A percentile compares a stretch with the other conserved stretches of the same genome.
These are phyloP conservation scores for Xylaria intraflava DNA, from an alignment of 495 filamentous ascomycete species.

Conservation along the genomic window DNA sequence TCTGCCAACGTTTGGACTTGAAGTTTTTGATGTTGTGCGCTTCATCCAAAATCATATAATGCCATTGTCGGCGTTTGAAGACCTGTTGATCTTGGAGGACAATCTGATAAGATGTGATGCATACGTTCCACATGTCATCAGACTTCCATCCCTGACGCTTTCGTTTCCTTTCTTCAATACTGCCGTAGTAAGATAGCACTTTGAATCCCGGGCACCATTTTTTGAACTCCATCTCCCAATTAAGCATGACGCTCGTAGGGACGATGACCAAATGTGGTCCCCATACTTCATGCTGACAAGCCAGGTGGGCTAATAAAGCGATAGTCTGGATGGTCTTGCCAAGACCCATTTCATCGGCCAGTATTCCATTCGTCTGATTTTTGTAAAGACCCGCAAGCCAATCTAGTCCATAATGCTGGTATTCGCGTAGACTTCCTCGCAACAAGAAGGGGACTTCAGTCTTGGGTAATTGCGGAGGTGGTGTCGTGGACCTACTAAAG, in stretches of 20 bases:
- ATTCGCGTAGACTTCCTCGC: constrained; percentile 86
- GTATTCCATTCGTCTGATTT: constrained; percentile 91
- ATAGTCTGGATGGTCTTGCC: constrained; percentile 99
- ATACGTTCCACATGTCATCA: constrained; percentile 88
- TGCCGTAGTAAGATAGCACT: constrained; percentile 94
- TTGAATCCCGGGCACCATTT: constrained; percentile 99
- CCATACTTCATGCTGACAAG: constrained; percentile 87
- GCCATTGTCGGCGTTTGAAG: constrained; percentile 91
- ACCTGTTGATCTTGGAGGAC: constrained; percentile 88
- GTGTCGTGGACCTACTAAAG: constrained; percentile 37
- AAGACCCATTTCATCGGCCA: constrained; percentile 99
- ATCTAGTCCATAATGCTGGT: constrained; percentile 92
- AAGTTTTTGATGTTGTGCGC: constrained; percentile 99
- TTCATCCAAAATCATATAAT: constrained; percentile 98
- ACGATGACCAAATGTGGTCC: constrained; percentile 95
- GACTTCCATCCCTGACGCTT: constrained; percentile 90
- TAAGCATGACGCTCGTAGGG: constrained; percentile 96
- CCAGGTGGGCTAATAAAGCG: constrained; percentile 85
- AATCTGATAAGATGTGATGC: constrained; percentile 94
- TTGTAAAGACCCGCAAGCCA: constrained; percentile 92
- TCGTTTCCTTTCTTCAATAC: constrained; percentile 79
- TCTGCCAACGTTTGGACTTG: constrained; percentile 94
- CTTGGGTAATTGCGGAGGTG: constrained; percentile 43
- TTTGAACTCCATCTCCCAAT: constrained; percentile 99
- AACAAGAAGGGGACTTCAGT: constrained; percentile 84